Conservation (phyloP, 257 asterid genomes). For the Plantago elongata region DNA sequence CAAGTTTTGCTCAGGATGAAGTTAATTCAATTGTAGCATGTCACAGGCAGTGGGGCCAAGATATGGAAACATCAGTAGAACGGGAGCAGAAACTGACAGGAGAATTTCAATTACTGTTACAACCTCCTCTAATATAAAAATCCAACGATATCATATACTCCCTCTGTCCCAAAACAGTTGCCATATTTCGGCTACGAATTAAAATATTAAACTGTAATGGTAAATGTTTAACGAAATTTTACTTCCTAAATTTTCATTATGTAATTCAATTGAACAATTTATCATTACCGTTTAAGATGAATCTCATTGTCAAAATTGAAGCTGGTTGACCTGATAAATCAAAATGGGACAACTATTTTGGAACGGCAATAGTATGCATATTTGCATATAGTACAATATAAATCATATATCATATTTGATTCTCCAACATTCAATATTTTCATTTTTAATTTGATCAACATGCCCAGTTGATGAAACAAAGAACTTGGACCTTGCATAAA, state of each 20-base stretch:
- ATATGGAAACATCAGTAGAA: slow-evolving; percentile 33
- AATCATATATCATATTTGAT: slow-evolving; percentile 13
- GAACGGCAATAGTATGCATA: not conserved
- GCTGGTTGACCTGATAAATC: no score
- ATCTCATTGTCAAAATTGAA: no score
- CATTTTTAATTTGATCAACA: slow-evolving; percentile 26
- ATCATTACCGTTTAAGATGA: no score
- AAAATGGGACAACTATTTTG: no score
- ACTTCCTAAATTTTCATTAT: no score
- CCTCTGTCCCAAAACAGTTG: no score
- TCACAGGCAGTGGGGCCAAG: slow-evolving; percentile 29
- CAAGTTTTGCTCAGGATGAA: slow-evolving; percentile 1
- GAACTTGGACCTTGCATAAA: slow-evolving; percentile 44
- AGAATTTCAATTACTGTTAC: slow-evolving; percentile 31
- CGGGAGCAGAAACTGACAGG: slow-evolving; percentile 40
- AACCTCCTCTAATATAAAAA: slow-evolving; percentile 16
- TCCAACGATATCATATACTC: not conserved
- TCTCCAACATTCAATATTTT: slow-evolving; percentile 28
- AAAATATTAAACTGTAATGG: no score
- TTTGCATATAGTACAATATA: not conserved
- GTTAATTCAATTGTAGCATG: slow-evolving; percentile 19
- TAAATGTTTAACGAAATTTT: no score
- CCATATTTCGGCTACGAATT: no score
- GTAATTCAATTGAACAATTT: no score
- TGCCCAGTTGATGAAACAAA: slow-evolving; percentile 40